Evolutionary conservation across 257 asterid genomes (phyloP), one percentile per base, ranked within the genome.

Genomic region (Scutellaria minor): DNA sequence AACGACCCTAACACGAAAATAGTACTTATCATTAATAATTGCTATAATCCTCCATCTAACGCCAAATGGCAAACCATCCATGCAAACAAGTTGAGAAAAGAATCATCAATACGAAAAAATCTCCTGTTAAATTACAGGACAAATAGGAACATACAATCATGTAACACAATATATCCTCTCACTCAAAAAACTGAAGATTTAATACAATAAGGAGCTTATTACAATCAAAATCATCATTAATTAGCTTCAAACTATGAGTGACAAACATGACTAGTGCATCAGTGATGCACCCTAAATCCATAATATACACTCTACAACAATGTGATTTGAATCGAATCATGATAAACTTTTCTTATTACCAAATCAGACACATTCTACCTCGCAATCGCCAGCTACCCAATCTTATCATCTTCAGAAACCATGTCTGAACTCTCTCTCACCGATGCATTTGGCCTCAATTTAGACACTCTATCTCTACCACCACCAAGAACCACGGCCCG

Each of bases 391-490:
- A 31, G 5, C 37, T 31, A 64, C 14, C 24, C 44, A 72, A 58
- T 67, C 75, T 42, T 45, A 44, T 41, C 72, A 68, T 72, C 77
- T 20, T 66, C 66, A 18, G 46, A 22, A 15, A 41, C 3, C 9
- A 22, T 5, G 13, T 47, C 65, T 9, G 83, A 82, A 75, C 76
- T 73, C 64, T 74, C 75, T 18, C 78, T 83, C 69, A 71, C 75
- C 3, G 86, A 60, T 10, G 5, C 56, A 20, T 82, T 83, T 75
- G 85, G 79, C 60, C 67, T 67, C 1, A 74, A 61, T 11, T 60
- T 69, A 2, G 78, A 78, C 37, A 68, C 50, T 54, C 81, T 74
- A 40, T 53, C 86, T 69, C 78, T 83, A 66, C 70, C 75, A 53
- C 72, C 75, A n/a, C 82, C 80, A 41, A 70, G 69, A 76, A 72